Evolutionary conservation across 352 stramenopile genomes (phyloP).

Genomic region (Blastocystis hominis): DNA sequence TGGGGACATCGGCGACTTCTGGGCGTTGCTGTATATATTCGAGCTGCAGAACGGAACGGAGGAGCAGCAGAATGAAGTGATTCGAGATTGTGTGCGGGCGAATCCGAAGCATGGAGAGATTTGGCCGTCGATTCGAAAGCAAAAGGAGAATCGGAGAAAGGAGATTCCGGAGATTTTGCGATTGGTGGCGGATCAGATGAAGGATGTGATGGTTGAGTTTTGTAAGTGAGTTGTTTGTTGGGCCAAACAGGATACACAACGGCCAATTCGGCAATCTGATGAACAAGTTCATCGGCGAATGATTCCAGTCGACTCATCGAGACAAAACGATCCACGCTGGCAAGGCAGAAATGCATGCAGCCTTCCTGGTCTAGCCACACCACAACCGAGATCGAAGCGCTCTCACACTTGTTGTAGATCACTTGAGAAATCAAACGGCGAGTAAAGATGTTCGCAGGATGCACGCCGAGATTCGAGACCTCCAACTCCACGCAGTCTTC

Average conservation of each 20-base stretch:
- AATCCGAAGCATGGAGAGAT: constrained; percentile 49
- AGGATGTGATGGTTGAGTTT: constrained; percentile 7
- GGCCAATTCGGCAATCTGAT: background rate
- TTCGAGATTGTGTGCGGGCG: constrained; percentile 51
- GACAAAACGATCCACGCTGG: background rate
- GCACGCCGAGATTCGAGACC: constrained; percentile 30
- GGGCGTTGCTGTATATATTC: constrained; percentile 92
- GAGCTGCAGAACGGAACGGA: constrained; percentile 79
- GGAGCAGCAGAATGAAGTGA: constrained; percentile 73
- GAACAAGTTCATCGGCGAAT: background rate
- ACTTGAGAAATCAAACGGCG: constrained; percentile 1
- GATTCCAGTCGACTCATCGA: background rate
- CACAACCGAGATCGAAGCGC: background rate
- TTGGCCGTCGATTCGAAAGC: constrained; percentile 24
- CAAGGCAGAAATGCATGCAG: background rate
- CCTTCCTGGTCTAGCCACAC: constrained; percentile 37
- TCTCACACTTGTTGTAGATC: background rate
- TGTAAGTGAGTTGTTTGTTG: background rate
- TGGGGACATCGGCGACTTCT: constrained; percentile 86
- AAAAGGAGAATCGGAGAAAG: constrained; percentile 66
- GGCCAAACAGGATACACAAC: too few species aligned
- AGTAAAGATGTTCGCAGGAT: constrained; percentile 32
- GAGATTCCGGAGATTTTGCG: constrained; percentile 69
- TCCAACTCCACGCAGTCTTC: background rate
- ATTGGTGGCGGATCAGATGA: constrained; percentile 70